Evolutionary conservation across 2,329 filamentous ascomycete genomes (phyloP).

Genomic region (Epichloe sibirici): DNA sequence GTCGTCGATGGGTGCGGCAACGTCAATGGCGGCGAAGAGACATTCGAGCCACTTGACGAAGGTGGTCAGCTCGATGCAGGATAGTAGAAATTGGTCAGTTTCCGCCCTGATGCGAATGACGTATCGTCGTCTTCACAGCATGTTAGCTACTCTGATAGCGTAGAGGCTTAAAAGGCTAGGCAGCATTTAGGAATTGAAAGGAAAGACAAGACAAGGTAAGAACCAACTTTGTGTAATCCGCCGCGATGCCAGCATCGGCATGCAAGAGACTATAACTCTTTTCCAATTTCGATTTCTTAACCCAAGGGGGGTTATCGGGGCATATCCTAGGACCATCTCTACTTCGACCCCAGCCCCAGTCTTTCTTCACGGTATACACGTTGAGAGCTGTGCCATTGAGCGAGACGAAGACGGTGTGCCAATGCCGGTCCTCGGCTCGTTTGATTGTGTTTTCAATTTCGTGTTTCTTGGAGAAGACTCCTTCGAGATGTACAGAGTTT

Average conservation of each 20-base stretch:
- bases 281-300: constrained; percentile 43
- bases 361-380: constrained; percentile 51
- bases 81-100: constrained; percentile 61
- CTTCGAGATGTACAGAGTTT: constrained; percentile 42
- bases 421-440: constrained; percentile 48
- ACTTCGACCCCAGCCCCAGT: constrained; percentile 37
- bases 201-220: too few relatives aligned
- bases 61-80: constrained; percentile 49
- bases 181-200: background rate
- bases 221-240: constrained; percentile 57
- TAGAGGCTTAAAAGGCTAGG: background rate
- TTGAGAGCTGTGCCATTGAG: constrained; percentile 57
- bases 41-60: constrained; percentile 59
- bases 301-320: constrained; percentile 38
- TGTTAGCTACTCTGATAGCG: background rate
- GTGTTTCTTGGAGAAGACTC: constrained; percentile 49
- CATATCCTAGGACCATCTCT: constrained; percentile 35
- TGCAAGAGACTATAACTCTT: constrained; percentile 61
- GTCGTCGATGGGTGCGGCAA: constrained; percentile 59
- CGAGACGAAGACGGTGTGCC: constrained; percentile 50
- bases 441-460: constrained; percentile 55
- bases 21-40: constrained; percentile 61
- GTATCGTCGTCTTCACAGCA: constrained; percentile 28
- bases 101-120: constrained; percentile 62
- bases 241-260: constrained; percentile 62